Evolutionary conservation across 176 grass and related monocot species (phyloP).

Genomic region (Alopecurus myosuroides): DNA sequence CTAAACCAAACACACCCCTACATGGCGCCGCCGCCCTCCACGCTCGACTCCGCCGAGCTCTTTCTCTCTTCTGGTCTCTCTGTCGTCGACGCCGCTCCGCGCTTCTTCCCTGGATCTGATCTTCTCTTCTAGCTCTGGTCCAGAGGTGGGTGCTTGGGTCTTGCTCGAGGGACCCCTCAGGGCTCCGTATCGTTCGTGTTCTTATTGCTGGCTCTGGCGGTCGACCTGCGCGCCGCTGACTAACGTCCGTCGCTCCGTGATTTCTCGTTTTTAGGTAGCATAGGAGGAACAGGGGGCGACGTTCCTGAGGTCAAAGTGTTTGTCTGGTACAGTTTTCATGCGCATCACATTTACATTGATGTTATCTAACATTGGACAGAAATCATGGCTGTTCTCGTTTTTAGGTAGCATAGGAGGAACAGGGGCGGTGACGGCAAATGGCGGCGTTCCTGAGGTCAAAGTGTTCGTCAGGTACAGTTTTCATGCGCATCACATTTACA

Average conservation of each 20-base stretch:
- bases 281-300: neutral
- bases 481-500: neutral
- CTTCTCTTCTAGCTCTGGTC: neutral
- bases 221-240: neutral
- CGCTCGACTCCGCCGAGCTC: neutral
- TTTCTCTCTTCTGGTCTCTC: neutral
- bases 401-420: no score
- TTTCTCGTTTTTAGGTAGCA: neutral
- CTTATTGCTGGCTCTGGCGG: neutral
- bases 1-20: no score
- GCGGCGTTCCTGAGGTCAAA: constrained; percentile 46
- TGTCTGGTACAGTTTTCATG: constrained; percentile 15
- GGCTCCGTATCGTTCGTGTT: neutral
- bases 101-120: neutral
- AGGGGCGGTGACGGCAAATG: constrained; percentile 13
- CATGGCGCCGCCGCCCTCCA: neutral
- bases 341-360: neutral
- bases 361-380: neutral
- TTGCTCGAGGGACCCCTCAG: neutral
- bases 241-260: neutral
- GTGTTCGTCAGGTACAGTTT: constrained; percentile 36
- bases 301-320: constrained; percentile 45
- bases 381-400: neutral
- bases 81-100: neutral
- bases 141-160: neutral